phyloP scores from a whole-genome alignment of 306 rosid species.

The Rosa rugosa region DNA sequence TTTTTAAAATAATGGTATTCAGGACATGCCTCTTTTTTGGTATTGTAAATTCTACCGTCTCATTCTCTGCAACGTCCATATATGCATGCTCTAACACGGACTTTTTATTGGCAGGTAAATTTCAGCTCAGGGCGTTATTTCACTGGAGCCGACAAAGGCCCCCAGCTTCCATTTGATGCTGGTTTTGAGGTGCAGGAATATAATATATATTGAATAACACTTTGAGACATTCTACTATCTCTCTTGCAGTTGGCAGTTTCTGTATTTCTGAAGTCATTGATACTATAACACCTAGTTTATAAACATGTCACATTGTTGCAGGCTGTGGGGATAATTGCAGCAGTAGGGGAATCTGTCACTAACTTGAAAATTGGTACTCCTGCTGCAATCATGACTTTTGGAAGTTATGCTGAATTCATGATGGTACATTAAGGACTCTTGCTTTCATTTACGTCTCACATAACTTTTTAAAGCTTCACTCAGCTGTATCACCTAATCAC shows the following conservation, averaged over 20 bases:
- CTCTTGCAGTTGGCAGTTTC: background rate
- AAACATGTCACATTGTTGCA: constrained; percentile 36
- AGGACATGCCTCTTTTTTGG: constrained; percentile 7
- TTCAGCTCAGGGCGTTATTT: constrained; percentile 96
- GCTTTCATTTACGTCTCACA: constrained; percentile 17
- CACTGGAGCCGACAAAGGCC: constrained; percentile 47
- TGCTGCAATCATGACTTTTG: constrained; percentile 85
- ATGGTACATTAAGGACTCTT: constrained; percentile 38
- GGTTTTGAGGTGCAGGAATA: constrained; percentile 78
- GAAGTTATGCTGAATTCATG: constrained; percentile 85
- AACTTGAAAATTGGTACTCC: constrained; percentile 81
- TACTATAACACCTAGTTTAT: constrained; percentile 18
- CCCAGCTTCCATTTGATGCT: constrained; percentile 92
- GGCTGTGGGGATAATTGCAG: constrained; percentile 92
- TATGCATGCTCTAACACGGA: constrained; percentile 29
- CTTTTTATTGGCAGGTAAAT: constrained; percentile 63
- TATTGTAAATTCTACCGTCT: background rate
- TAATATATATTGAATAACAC: constrained; percentile 5
- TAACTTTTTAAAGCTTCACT: constrained; percentile 7
- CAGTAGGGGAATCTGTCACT: constrained; percentile 74
- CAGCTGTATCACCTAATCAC: background rate
- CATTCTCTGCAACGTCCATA: background rate
- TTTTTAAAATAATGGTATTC: background rate
- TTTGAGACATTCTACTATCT: constrained; percentile 1
- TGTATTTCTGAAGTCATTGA: background rate